Evolutionary conservation across 306 rosid genomes (phyloP).

Genomic region (Prinsepia uniflora): DNA sequence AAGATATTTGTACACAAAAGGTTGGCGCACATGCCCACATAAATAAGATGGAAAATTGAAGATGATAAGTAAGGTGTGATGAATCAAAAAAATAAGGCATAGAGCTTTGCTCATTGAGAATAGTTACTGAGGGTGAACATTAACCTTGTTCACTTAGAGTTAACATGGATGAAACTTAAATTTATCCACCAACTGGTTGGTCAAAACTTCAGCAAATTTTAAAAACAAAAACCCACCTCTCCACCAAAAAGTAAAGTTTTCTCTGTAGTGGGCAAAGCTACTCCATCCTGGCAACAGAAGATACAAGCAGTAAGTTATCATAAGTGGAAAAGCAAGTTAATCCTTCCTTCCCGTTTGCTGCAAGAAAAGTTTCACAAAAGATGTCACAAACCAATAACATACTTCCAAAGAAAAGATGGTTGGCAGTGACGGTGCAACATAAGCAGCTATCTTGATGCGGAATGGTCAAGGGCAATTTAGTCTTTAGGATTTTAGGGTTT

Average conservation of each 20-base stretch:
- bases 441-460: no score
- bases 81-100: neutral
- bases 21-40: neutral
- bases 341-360: neutral
- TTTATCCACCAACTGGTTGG: slow-evolving; percentile 8
- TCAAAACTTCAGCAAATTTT: slow-evolving; percentile 15
- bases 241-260: slow-evolving; percentile 96
- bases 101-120: neutral
- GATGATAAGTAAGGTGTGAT: neutral
- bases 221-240: slow-evolving; percentile 59
- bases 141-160: neutral
- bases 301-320: slow-evolving; percentile 23
- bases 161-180: neutral
- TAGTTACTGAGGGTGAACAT: neutral
- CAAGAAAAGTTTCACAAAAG: neutral
- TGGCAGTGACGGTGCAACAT: neutral
- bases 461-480: no score
- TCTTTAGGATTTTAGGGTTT: no score
- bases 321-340: slow-evolving; percentile 1
- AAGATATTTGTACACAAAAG: neutral
- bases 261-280: slow-evolving; percentile 64
- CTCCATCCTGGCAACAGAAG: slow-evolving; percentile 73
- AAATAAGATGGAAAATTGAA: neutral
- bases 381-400: neutral
- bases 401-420: neutral